phyloP scores from a whole-genome alignment of 352 stramenopile genomes.

The Globisporangium alternatum region DNA sequence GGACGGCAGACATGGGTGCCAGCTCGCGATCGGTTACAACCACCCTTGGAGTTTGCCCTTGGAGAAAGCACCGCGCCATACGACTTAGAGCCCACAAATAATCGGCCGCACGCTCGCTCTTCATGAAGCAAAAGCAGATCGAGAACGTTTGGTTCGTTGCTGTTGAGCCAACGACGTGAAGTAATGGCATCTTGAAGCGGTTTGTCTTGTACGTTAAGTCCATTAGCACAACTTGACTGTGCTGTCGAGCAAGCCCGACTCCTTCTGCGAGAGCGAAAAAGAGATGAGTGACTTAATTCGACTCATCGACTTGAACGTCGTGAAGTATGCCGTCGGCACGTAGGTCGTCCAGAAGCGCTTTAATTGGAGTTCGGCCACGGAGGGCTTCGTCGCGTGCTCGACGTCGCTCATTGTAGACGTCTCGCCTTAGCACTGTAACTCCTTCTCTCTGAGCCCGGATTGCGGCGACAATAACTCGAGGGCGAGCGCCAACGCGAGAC shows the following conservation, averaged over 20 bases:
- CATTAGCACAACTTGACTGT: neutral
- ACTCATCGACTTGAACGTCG: neutral
- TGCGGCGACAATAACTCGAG: neutral
- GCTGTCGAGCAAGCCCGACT: neutral
- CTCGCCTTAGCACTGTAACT: neutral
- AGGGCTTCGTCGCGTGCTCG: neutral
- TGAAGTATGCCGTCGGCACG: neutral
- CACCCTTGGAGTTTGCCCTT: neutral
- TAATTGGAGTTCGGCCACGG: neutral
- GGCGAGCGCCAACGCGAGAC: neutral
- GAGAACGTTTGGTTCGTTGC: neutral
- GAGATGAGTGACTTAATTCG: neutral
- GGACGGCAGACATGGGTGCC: neutral
- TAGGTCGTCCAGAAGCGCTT: neutral
- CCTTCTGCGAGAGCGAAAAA: neutral
- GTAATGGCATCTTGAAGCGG: neutral
- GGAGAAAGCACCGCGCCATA: neutral
- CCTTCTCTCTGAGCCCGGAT: neutral
- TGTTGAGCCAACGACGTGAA: neutral
- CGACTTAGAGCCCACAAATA: neutral
- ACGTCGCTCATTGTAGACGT: neutral
- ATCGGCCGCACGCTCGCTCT: neutral
- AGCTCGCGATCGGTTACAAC: neutral
- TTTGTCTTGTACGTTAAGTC: neutral
- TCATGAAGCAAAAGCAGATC: neutral